phyloP scores from a whole-genome alignment of 164 flowering plant genomes.

The Platanus orientalis region DNA sequence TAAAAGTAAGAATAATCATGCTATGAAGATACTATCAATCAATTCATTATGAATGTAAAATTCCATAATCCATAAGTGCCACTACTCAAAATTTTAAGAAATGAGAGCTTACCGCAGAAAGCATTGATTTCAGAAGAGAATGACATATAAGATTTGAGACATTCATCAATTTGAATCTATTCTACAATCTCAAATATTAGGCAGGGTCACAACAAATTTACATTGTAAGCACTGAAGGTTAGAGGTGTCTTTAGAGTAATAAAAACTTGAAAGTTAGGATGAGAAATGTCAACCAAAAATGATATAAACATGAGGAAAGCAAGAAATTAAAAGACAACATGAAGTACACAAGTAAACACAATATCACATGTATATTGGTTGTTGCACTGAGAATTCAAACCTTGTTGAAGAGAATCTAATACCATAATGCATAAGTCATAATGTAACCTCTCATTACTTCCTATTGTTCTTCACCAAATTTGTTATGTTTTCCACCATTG shows the following conservation, averaged over 20 bases:
- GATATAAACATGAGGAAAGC: no score
- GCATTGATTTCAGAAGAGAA: conserved; percentile 63
- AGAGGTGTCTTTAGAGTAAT: conserved; percentile 32
- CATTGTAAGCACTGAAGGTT: conserved; percentile 69
- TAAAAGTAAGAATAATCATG: no score
- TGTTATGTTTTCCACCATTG: no score
- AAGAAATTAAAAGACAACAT: no score
- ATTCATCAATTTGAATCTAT: conserved; percentile 56
- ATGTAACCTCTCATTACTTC: no score
- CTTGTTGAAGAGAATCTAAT: no score
- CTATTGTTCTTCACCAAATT: no score
- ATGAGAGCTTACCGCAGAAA: conserved; percentile 60
- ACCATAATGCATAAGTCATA: no score
- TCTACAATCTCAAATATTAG: conserved; percentile 36
- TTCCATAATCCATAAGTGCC: no score
- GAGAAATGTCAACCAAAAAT: not conserved
- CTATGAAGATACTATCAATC: not conserved
- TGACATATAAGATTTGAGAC: conserved; percentile 66
- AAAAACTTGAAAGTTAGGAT: conserved; percentile 15
- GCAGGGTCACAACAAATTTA: conserved; percentile 61
- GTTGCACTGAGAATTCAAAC: no score
- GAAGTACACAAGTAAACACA: not conserved
- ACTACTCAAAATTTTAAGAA: not conserved
- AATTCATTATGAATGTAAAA: not conserved
- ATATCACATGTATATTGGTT: no score